Base-by-base conservation (phyloP, 2,329 filamentous ascomycete genomes). In the Ambrosiella beaveri region DNA sequence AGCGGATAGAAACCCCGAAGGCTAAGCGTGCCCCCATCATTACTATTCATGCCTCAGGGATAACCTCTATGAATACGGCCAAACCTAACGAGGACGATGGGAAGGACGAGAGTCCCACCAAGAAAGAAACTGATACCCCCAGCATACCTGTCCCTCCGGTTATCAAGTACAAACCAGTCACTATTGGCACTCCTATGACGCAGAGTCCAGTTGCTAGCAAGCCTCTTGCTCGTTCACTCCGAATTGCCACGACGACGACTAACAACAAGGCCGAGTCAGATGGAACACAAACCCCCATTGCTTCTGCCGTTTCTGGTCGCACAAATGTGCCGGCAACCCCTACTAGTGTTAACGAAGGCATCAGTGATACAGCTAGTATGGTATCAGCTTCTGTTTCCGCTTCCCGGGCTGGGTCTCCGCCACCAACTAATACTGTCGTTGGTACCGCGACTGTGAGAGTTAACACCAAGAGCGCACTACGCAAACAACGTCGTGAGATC, bases 381-480 rank as follows among this genome's bases (percentile, higher is more conserved):
- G 76, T 87, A 3, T 90, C 86, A 13, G 76, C 81, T 1, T 86
- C 85, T 1, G 70, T 85, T 39, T 87, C 78, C 0, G 73, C 74
- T 13, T 81, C 86, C 12, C 79, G 86, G 49, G 80, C 85, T 13
- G 86, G 76, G 65, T 88, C 86, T 3, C 86, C 86, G 2, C 84
- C 83, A 7, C 78, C 78, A 9, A 54, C 53, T 9, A 44, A 54
- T 1, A 64, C 74, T 2, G 84, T 77, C 64, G 73, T 88, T 53
- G 85, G 86, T 3, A 80, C 81, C 52, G 84, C 85, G 3, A 81
- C 84, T 12, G 74, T 86, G 2, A 76, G 85, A 61, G 72, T 74
- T 19, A 86, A 84, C 51, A 88, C 86, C 7, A 90, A 89, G 72
- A 88, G 82, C 64, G 84, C 87, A 66, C 79, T 85, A 66, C 85